Conservation (phyloP, 208 protist genomes). For the Leishmania martiniquensis region DNA sequence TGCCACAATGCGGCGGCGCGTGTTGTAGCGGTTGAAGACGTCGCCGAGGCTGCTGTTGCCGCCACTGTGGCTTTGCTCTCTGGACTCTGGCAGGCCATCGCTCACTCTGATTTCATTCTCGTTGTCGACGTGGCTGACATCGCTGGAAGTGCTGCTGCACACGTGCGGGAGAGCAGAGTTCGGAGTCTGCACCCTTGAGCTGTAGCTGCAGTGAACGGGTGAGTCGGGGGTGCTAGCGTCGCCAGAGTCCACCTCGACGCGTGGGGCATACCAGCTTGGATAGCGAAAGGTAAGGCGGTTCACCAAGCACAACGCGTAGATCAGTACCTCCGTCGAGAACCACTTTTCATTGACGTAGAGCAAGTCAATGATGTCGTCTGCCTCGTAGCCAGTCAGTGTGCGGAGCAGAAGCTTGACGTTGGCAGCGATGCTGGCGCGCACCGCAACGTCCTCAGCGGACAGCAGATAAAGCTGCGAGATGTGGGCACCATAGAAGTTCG, state of each 20-base stretch:
- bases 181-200: neutral
- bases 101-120: neutral
- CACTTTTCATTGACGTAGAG: slow-evolving; percentile 36
- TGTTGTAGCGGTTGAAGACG: slow-evolving; percentile 33
- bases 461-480: slow-evolving; percentile 8
- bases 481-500: neutral
- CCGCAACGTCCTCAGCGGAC: slow-evolving; percentile 15
- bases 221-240: slow-evolving; percentile 13
- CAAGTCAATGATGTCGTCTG: slow-evolving; percentile 43
- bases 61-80: slow-evolving; percentile 8
- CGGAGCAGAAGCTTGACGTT: slow-evolving; percentile 24
- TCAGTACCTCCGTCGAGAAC: slow-evolving; percentile 38
- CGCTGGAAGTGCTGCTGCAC: slow-evolving; percentile 36
- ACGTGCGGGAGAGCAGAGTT: slow-evolving; percentile 5
- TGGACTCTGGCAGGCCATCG: neutral
- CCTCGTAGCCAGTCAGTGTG: slow-evolving; percentile 27
- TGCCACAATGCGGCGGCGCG: slow-evolving; percentile 38
- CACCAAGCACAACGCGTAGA: slow-evolving; percentile 47
- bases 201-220: neutral
- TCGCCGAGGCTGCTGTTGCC: slow-evolving; percentile 26
- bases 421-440: slow-evolving; percentile 18
- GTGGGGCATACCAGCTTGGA: slow-evolving; percentile 29
- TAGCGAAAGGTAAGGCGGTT: slow-evolving; percentile 43
- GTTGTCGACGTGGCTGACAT: slow-evolving; percentile 17
- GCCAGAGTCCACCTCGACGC: slow-evolving; percentile 8